Evolutionary conservation across 352 stramenopile species (phyloP).

Genomic region (Globisporangium cystogenes): DNA sequence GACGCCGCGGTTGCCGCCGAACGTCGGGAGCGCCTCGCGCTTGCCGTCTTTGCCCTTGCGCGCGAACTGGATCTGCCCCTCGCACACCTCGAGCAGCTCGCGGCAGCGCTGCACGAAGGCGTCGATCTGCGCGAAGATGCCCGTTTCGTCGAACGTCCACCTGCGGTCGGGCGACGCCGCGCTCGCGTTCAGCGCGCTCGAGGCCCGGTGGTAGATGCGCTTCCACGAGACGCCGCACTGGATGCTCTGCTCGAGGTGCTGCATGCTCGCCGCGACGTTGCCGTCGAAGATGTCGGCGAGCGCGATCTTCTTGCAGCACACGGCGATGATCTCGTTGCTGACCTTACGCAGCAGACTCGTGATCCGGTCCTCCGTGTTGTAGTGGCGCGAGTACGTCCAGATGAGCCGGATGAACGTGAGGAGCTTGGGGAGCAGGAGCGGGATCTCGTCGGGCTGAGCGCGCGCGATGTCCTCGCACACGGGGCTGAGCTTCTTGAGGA

Average conservation of each 20-base stretch:
- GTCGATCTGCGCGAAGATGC: conserved; percentile 95
- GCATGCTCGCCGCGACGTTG: conserved; percentile 88
- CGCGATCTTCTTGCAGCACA: conserved; percentile 87
- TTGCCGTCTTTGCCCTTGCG: conserved; percentile 73
- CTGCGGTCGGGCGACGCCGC: conserved; percentile 38
- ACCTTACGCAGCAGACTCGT: conserved; percentile 92
- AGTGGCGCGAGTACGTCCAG: conserved; percentile 90
- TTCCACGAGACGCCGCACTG: conserved; percentile 93
- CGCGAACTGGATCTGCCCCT: conserved; percentile 94
- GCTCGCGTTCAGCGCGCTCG: conserved; percentile 52
- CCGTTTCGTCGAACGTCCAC: conserved; percentile 93
- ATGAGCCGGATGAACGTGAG: conserved; percentile 94
- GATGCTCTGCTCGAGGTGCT: conserved; percentile 89
- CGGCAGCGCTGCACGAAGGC: conserved; percentile 94
- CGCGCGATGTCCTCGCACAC: conserved; percentile 87
- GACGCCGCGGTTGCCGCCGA: conserved; percentile 89
- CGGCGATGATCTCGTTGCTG: conserved; percentile 92
- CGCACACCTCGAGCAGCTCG: conserved; percentile 93
- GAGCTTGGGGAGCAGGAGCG: conserved; percentile 87
- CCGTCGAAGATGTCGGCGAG: conserved; percentile 90
- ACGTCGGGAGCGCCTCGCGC: conserved; percentile 72
- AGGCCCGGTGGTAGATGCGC: conserved; percentile 72
- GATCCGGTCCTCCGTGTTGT: conserved; percentile 94
- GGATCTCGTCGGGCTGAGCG: conserved; percentile 87
- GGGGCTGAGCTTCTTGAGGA: conserved; percentile 89